phyloP scores from a whole-genome alignment of 805 yeast genomes.

The Lachancea sp. region DNA sequence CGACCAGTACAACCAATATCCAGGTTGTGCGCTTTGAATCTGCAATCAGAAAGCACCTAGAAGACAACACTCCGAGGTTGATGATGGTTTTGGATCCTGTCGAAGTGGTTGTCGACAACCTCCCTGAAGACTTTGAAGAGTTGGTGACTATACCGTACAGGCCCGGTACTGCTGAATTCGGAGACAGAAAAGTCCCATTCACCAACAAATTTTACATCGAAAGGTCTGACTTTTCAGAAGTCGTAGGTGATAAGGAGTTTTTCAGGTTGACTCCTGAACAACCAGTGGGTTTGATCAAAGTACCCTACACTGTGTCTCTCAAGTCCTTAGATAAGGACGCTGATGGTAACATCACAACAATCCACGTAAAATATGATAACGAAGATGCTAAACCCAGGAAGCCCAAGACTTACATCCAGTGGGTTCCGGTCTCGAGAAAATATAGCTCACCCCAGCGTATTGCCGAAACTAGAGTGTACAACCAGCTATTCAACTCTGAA shows the following conservation, averaged over 20 bases:
- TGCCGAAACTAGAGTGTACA: slow-evolving; percentile 77
- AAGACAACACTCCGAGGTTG: slow-evolving; percentile 85
- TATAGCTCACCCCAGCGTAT: slow-evolving; percentile 58
- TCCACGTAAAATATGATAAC: slow-evolving; percentile 75
- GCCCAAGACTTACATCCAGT: slow-evolving; percentile 95
- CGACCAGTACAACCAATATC: slow-evolving; percentile 87
- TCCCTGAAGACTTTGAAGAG: slow-evolving; percentile 68
- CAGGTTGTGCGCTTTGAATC: slow-evolving; percentile 86
- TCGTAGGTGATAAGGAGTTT: slow-evolving; percentile 54
- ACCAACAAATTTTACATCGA: slow-evolving; percentile 78
- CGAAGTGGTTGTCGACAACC: slow-evolving; percentile 73
- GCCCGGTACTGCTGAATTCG: slow-evolving; percentile 75
- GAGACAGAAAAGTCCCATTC: slow-evolving; percentile 69
- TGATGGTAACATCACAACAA: slow-evolving; percentile 56
- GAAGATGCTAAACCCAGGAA: slow-evolving; percentile 50
- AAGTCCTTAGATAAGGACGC: slow-evolving; percentile 52
- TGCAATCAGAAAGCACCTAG: slow-evolving; percentile 81
- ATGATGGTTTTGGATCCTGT: slow-evolving; percentile 90
- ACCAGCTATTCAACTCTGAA: slow-evolving; percentile 81
- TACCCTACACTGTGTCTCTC: slow-evolving; percentile 75
- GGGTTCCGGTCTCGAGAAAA: slow-evolving; percentile 74
- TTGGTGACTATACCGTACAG: slow-evolving; percentile 76
- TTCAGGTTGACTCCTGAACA: slow-evolving; percentile 92
- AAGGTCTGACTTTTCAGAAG: slow-evolving; percentile 76
- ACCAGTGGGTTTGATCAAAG: slow-evolving; percentile 89